Evolutionary conservation across 2,329 filamentous ascomycete species (phyloP), one percentile per base, ranked within the genome.

Genomic region (Biscogniauxia marginata): DNA sequence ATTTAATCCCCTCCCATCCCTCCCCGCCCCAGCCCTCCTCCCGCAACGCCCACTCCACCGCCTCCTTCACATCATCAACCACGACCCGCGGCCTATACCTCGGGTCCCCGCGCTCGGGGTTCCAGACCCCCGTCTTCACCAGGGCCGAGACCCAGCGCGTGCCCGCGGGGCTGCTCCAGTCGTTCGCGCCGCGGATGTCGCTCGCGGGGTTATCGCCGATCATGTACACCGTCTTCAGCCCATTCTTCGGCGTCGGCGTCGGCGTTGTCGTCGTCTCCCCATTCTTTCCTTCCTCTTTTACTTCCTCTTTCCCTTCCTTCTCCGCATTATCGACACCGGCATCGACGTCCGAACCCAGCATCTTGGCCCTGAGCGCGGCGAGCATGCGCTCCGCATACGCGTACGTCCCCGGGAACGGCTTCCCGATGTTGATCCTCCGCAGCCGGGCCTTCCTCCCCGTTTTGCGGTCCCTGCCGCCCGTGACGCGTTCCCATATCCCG

Each of bases 121-220:
- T 76, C 74, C 88, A 96, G 1, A 96, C 91, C 0, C 92, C 92
- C 7, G 90, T 96, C 63, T 85, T 81, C 23, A 96, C 89, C 56
- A 96, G 75, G 18, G 96, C 82, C 46, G 88, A 89, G 44, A 80
- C 76, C 92, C 93, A 96, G 56, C 85, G 78, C n/a, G 85, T 89
- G 7, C 87, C 87, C 55, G 81, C 74, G 3, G 80, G 76, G 60
- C 88, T 90, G 46, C 76, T 68, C 68, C 89, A 96, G 47, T 83
- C 81, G 70, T 96, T 96, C 19, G 91, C 93, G 5, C 95, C 95
- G 4, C 84, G 79, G 63, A 99, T 96, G 71, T 99, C 95, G 64
- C 89, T 95, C 69, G 91, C 91, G 4, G 90, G 89, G 67, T 93
- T 93, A 68, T 93, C 90, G 5, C 95, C 95, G 45, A 98, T 84